Evolutionary conservation across 2,329 filamentous ascomycete species (phyloP), one percentile per base, ranked within the genome.

Genomic region (Colletotrichum navitas): DNA sequence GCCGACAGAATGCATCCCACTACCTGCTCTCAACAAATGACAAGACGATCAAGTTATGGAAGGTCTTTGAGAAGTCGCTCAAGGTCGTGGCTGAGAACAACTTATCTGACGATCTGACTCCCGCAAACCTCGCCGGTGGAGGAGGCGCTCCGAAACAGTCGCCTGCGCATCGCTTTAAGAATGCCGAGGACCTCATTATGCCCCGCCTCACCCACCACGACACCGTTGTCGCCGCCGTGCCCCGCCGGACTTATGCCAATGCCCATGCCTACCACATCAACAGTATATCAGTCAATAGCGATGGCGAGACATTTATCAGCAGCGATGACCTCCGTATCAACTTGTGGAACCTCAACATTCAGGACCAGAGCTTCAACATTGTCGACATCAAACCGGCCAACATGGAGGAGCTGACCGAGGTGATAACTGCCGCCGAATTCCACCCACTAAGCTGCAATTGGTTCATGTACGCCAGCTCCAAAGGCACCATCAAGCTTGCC

Each of bases 31-130:
- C 96, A 54, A 99, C 96, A 77, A 99, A 99, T 81, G 96, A 99
- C 87, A 99, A 99, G 88, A 99, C 96, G 52, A 99, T 99, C 89
- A 99, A 99, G 87, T 87, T 99, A 76, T 99, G 96, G 96, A 99
- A 99, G 83, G 95, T 99, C 62, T 99, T 98, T 79, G 96, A 99
- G 85, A 99, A 99, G 87, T 98, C 95, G 66, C 89, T 99, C 79
- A 98, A 98, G 83, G 96, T 99, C 54, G 96, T 99, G 74, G 96
- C 96, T 26, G 96, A 99, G 86, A 99, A 99, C 86, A 99, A 99
- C 79, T 88, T 99, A 67, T 98, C 95, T 29, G 93, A 95, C 80
- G 96, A 99, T 82, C 85, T 97, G 78, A 98, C 96, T 43, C 94
- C 95, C 12, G 85, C 88, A 79, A 90, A 84, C 78, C 88, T 90